Evolutionary conservation across 352 stramenopile species (phyloP).

Genomic region (Paralagenidium karlingii): DNA sequence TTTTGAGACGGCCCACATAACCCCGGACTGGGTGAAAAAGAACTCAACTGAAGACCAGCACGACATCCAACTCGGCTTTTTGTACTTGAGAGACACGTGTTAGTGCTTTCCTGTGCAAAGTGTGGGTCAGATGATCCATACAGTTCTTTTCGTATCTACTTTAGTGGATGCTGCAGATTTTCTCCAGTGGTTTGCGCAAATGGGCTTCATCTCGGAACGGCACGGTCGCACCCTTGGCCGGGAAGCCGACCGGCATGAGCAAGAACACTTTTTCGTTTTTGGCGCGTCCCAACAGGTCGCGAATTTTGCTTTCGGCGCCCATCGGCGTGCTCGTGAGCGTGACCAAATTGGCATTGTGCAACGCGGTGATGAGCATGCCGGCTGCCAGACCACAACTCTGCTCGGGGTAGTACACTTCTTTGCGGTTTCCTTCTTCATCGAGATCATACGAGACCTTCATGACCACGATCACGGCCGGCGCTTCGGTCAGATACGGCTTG

Average conservation of each 20-base stretch:
- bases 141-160: too few species aligned
- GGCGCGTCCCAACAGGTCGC: background rate
- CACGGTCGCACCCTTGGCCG: slow-evolving; percentile 1
- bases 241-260: slow-evolving; percentile 4
- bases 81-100: too few species aligned
- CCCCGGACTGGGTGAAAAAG: too few species aligned
- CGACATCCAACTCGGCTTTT: too few species aligned
- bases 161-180: too few species aligned
- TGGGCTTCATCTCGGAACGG: background rate
- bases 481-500: slow-evolving; percentile 7
- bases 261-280: slow-evolving; percentile 3
- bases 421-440: background rate
- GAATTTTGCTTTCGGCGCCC: slow-evolving; percentile 4
- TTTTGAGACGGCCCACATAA: too few species aligned
- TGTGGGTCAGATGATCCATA: too few species aligned
- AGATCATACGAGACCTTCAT: slow-evolving; percentile 2
- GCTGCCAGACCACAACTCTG: slow-evolving; percentile 2
- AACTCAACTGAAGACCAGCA: too few species aligned
- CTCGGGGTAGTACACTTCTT: slow-evolving; percentile 3
- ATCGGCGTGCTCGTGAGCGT: slow-evolving; percentile 5
- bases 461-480: slow-evolving; percentile 2
- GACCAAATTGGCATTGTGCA: slow-evolving; percentile 2
- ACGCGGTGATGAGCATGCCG: slow-evolving; percentile 3
- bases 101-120: too few species aligned
- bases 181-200: slow-evolving; percentile 4